Evolutionary conservation across 2,329 filamentous ascomycete genomes (phyloP), one percentile per base, ranked within the genome.

Genomic region (Chaetoscypha palmicola): DNA sequence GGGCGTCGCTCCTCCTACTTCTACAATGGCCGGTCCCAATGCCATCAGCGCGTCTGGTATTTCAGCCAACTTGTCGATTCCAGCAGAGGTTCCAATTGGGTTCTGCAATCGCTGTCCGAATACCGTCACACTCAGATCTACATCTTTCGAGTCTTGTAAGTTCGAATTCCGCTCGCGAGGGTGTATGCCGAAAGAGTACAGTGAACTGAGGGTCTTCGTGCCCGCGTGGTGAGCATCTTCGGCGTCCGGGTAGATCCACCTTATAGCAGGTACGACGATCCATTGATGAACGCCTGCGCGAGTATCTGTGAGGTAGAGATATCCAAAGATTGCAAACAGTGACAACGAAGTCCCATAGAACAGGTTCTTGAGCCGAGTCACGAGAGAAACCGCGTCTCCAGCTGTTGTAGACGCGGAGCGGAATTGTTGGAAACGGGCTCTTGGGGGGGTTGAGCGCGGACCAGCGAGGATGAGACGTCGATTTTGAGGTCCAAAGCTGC

Each of bases 31-130:
- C 19, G 91, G 82, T 23, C 92, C 92, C 2, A 96, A 69, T 5
- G 81, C 87, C 61, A 97, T 86, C 26, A 98, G 72, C 11, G 82
- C 76, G 57, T 91, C 85, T 1, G 90, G 86, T 42, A 97, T 82
- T 50, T 95, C 87, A 42, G 83, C 92, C 60, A 94, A 78, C 71
- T 98, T 97, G 70, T 97, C 92, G 33, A 98, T 79, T 8, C 92
- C 92, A 4, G 88, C 92, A n/a, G 88, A 94, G 51, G 94, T 95
- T 45, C 85, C 92, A 57, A 98, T 81, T 1, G 92, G 92, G 66
- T 96, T 97, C 57, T 77, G 72, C 36, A 98, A 68, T 3, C 69
- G 73, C 49, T 83, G 77, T 26, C 85, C 88, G 62, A 94, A 96
- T 16, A 97, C 81, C 62, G 61, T 61, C 11, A 70, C 59, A 5